phyloP scores from a whole-genome alignment of 2,329 filamentous ascomycete genomes.

The Xylaria sp. region DNA sequence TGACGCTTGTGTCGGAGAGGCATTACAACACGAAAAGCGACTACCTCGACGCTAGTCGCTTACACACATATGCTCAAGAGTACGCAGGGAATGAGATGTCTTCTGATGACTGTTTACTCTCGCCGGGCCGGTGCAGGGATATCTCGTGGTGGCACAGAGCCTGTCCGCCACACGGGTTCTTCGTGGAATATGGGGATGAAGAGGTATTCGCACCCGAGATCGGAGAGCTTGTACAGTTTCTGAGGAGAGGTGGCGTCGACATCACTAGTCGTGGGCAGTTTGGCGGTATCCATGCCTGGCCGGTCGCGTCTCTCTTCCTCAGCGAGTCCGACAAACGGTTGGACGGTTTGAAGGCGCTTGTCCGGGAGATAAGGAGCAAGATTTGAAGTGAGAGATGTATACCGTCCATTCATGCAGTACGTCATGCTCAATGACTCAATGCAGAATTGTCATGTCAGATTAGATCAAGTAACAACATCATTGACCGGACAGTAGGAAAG shows the following conservation, averaged over 20 bases:
- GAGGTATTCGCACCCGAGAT: slow-evolving; percentile 82
- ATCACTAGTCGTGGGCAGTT: slow-evolving; percentile 69
- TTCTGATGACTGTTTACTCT: slow-evolving; percentile 66
- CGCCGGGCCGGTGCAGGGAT: slow-evolving; percentile 76
- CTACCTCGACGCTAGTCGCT: slow-evolving; percentile 73
- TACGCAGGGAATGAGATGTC: slow-evolving; percentile 67
- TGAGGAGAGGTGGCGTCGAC: slow-evolving; percentile 63
- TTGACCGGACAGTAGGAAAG: slow-evolving; percentile 52
- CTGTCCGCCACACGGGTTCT: slow-evolving; percentile 72
- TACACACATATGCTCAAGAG: slow-evolving; percentile 75
- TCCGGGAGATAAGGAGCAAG: slow-evolving; percentile 50
- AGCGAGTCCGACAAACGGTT: slow-evolving; percentile 61
- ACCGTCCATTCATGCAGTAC: not conserved
- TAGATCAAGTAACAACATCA: slow-evolving; percentile 71
- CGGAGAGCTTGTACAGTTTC: slow-evolving; percentile 64
- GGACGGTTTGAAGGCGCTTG: slow-evolving; percentile 59
- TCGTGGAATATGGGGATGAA: slow-evolving; percentile 77
- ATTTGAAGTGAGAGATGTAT: slow-evolving; percentile 45
- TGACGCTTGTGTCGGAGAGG: slow-evolving; percentile 73
- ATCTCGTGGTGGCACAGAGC: slow-evolving; percentile 72
- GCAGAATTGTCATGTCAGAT: slow-evolving; percentile 61
- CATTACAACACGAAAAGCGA: slow-evolving; percentile 78
- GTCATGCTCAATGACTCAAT: not conserved
- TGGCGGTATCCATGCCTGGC: slow-evolving; percentile 83
- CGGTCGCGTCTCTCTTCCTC: slow-evolving; percentile 72